Base-by-base conservation (phyloP, 345 rosid genomes). In the Salix udensis region DNA sequence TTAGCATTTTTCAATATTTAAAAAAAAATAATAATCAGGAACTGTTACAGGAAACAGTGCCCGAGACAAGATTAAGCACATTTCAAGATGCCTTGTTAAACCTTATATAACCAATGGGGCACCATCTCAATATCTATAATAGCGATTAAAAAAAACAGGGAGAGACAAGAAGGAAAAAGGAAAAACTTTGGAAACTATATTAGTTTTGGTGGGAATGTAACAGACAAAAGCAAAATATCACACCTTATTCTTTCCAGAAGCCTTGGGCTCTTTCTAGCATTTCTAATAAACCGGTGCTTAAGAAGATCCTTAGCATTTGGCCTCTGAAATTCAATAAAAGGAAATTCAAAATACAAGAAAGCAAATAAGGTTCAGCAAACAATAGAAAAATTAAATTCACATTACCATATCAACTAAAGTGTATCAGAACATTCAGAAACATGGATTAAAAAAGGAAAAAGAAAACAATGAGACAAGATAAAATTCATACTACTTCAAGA, bases 211-310 rank as follows among this genome's bases (percentile, higher is more conserved):
- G 62, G 62, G 62, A n/a, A 12, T n/a, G 62, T 24, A 58, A n/a
- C 1, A 14, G 62, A 55, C 62, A 58, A n/a, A 58, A 58, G 62
- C 62, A 58, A 58, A 58, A 77, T 34, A 75, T 80, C 80, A 72
- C 80, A 96, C 99, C 93, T 96, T 88, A 96, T 94, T 88, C 97
- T 92, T 84, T 94, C 99, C 73, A 81, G 83, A 85, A 96, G 98
- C 84, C 78, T 94, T 42, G 88, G 94, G 87, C 94, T 92, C 91
- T 90, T 94, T 85, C 94, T 89, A 58, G 86, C 93, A 89, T 81
- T 88, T 86, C 74, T 90, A 67, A 94, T 91, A 81, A 94, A 96
- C n/a, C 97, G 95, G 71, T 91, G 93, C 88, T 85, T 96, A 78
- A 92, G 87, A 82, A 96, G 97, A 77, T 96, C 99, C 89, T 87